Base-by-base conservation (phyloP, 2,329 filamentous ascomycete species). In the Fusarium duplospermum region DNA sequence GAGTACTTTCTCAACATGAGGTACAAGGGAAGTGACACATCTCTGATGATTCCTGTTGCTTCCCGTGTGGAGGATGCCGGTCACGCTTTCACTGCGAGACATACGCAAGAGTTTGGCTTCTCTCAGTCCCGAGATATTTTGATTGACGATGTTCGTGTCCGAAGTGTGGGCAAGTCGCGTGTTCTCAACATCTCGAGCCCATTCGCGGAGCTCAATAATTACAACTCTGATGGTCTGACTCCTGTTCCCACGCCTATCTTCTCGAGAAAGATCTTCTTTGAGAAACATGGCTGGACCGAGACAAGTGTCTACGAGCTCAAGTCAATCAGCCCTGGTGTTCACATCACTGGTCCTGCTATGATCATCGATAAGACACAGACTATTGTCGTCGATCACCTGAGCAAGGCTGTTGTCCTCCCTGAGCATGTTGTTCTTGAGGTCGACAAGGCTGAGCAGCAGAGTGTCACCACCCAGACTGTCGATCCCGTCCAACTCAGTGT, bases 401-500 rank as follows among this genome's bases (percentile, higher is more conserved):
- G 79, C 47, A 79, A 79, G 27, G 83, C 82, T 2, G 76, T 77
- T 0, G 78, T 84, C 2, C 76, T 84, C 0, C 76, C 77, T 0
- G 79, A 80, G 60, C 80, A 83, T 61, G 79, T 84, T 8, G 74
- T 84, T 8, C 77, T 84, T 2, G 83, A 84, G 20, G 62, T 80
- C 6, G 66, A 71, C 20, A 76, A 79, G 52, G 63, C 63, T 6
- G 70, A 77, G 18, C 62, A 70, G 18, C 71, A 71, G 14, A 72
- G 59, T 0, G 67, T 79, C 0, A 61, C 62, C 0, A 75, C 73
- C 0, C 71, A 82, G 38, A 86, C 89, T 31, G 90, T 94, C 0
- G 91, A 94, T 77, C 93, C 93, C 0, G 92, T 94, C 63, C 88
- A 93, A 78, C 86, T 95, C 0, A 92, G 89, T 72, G 92, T 95